Evolutionary conservation across 2,329 filamentous ascomycete species (phyloP), one percentile per base, ranked within the genome.

Genomic region (Cryphonectria carpinicola): DNA sequence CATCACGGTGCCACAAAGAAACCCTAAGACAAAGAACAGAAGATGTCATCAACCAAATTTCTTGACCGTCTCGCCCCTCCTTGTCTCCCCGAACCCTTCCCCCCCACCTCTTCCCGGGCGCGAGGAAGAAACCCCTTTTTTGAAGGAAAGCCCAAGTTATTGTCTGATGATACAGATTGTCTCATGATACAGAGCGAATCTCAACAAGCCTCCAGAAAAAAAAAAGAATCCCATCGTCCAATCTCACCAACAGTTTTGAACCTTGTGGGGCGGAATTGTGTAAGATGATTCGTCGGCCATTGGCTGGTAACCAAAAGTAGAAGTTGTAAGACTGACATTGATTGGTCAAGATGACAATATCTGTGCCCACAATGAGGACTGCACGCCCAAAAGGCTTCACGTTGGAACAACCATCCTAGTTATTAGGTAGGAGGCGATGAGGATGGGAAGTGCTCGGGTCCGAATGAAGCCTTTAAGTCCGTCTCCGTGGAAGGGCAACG

Each of bases 251-350:
- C 52, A 28, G 7, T 5, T 19, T 19, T 49, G 46, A 8, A 19
- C 46, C 1, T 35, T 62, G 67, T 68, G 67, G 67, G 61, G 67
- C 61, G 1, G 22, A 65, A 58, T 52, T 35, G 46, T 68, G 61
- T 69, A 69, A 69, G 43, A 46, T 46, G 67, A 65, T 58, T 64
- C 39, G 67, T 25, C 46, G 52, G 14, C n/a, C 6, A n/a, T n/a
- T 8, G 4, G 19, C n/a, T 39, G 25, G 6, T 8, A 8, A 13
- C 52, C 52, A 7, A 13, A 56, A 46, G 37, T 58, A 49, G 35
- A 25, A 56, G 17, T 49, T 58, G 32, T 32, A 28, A 19, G 10
- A 37, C 35, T 3, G 35, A 8, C 14, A 37, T 41, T 19, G 11
- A 35, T 60, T 66, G 28, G 22, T 41, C 22, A 22, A 37, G 41